These are phyloP conservation scores for Cornus florida DNA, from an alignment of 148 eudicot genomes.

Conservation along the genomic window DNA sequence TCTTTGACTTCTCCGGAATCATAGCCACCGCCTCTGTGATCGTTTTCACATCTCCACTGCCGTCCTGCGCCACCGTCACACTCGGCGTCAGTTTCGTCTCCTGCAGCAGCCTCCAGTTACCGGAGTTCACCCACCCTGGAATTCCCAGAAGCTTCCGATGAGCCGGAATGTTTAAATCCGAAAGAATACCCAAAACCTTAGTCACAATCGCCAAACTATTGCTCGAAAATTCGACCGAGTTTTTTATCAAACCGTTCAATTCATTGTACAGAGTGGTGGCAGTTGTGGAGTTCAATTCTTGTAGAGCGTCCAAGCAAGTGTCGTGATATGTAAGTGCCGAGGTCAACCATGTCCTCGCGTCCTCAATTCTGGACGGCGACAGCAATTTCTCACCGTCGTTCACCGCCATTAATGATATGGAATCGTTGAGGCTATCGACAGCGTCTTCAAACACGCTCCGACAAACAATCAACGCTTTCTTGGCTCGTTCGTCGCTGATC, in stretches of 20 bases:
- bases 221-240: slow-evolving; percentile 50
- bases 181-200: slow-evolving; percentile 31
- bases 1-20: slow-evolving; percentile 43
- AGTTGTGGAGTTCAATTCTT: slow-evolving; percentile 26
- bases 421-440: slow-evolving; percentile 36
- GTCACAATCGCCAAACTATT: slow-evolving; percentile 67
- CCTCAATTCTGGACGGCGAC: slow-evolving; percentile 10
- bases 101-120: slow-evolving; percentile 48
- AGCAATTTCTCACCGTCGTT: slow-evolving; percentile 19
- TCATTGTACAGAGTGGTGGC: slow-evolving; percentile 18
- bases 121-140: slow-evolving; percentile 47
- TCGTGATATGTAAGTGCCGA: slow-evolving; percentile 57
- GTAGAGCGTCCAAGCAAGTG: slow-evolving; percentile 56
- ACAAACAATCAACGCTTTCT: slow-evolving; percentile 44
- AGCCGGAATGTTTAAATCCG: slow-evolving; percentile 29
- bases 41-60: slow-evolving; percentile 46
- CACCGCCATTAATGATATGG: slow-evolving; percentile 27
- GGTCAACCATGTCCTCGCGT: slow-evolving; percentile 60
- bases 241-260: slow-evolving; percentile 16
- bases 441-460: slow-evolving; percentile 42
- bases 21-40: slow-evolving; percentile 46
- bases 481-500: background rate
- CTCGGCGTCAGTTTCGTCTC: slow-evolving; percentile 30
- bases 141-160: slow-evolving; percentile 38
- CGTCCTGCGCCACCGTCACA: slow-evolving; percentile 65